Conservation (phyloP, 805 yeast species). For the Starmerella riodocensis region DNA sequence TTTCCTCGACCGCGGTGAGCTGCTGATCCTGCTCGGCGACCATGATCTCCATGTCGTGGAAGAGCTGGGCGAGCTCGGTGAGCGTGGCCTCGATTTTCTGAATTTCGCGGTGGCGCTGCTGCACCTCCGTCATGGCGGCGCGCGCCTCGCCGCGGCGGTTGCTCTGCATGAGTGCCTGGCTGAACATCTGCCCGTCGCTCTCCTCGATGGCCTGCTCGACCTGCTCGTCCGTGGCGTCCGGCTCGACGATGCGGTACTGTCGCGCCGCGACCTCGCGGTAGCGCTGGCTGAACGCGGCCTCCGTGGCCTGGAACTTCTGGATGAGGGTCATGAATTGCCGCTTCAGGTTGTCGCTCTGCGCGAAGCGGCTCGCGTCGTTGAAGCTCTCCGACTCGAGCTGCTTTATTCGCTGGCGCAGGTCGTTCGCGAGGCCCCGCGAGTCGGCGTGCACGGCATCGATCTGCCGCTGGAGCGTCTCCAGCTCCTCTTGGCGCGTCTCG, state of each 20-base stretch:
- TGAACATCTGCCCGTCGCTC: conserved; percentile 79
- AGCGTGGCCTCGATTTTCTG: conserved; percentile 87
- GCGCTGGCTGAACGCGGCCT: conserved; percentile 71
- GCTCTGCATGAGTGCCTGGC: conserved; percentile 50
- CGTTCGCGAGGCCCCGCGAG: conserved; percentile 60
- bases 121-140: conserved; percentile 89
- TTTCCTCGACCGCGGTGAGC: conserved; percentile 67
- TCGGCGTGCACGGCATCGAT: conserved; percentile 64
- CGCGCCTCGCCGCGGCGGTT: conserved; percentile 57
- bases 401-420: conserved; percentile 64
- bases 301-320: conserved; percentile 74
- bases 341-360: conserved; percentile 82
- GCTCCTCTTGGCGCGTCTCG: conserved; percentile 58
- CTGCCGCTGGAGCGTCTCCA: conserved; percentile 54
- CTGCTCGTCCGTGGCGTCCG: conserved; percentile 52
- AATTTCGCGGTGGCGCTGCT: conserved; percentile 86
- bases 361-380: conserved; percentile 60
- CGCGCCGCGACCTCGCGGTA: conserved; percentile 80
- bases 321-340: conserved; percentile 72
- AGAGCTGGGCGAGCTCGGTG: conserved; percentile 87
- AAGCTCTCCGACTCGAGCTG: conserved; percentile 43
- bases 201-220: conserved; percentile 76
- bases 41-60: conserved; percentile 90
- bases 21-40: conserved; percentile 91
- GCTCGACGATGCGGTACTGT: conserved; percentile 65